phyloP scores from a whole-genome alignment of 2,329 filamentous ascomycete species.

The Talaromyces sp. region DNA sequence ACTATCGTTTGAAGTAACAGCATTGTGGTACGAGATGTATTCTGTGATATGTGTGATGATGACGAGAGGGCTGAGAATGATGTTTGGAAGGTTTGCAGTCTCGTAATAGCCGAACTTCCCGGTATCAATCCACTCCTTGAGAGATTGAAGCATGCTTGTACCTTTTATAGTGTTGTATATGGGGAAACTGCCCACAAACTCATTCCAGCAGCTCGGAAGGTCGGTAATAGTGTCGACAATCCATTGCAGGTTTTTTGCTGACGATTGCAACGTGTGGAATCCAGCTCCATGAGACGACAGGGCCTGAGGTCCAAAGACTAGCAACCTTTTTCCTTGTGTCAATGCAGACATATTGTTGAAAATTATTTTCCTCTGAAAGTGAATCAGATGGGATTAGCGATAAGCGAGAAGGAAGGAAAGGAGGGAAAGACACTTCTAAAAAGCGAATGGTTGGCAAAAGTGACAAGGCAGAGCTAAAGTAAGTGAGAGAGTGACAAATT shows the following conservation, averaged over 20 bases:
- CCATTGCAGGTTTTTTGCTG: constrained; percentile 10
- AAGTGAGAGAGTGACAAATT: not conserved
- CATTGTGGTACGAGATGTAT: constrained; percentile 22
- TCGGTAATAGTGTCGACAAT: constrained; percentile 13
- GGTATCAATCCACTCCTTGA: constrained; percentile 14
- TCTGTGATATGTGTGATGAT: constrained; percentile 34
- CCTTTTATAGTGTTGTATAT: constrained; percentile 11
- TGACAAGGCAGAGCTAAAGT: not conserved
- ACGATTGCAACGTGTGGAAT: not conserved
- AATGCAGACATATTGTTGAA: not conserved
- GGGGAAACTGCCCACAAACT: constrained; percentile 11
- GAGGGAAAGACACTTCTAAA: not conserved
- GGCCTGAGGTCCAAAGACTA: constrained; percentile 7
- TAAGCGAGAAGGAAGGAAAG: not conserved
- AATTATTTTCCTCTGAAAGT: not conserved
- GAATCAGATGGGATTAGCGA: not conserved
- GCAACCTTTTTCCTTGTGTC: not conserved
- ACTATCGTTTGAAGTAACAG: not conserved
- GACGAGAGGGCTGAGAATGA: constrained; percentile 32
- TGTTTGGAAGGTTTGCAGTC: constrained; percentile 20
- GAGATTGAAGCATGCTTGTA: constrained; percentile 2
- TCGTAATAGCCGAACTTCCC: constrained; percentile 9
- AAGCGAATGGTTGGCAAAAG: not conserved
- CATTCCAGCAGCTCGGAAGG: constrained; percentile 14
- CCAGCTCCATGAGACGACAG: constrained; percentile 1